phyloP scores from a whole-genome alignment of 352 stramenopile genomes.

The Phytopythium ostracodes region DNA sequence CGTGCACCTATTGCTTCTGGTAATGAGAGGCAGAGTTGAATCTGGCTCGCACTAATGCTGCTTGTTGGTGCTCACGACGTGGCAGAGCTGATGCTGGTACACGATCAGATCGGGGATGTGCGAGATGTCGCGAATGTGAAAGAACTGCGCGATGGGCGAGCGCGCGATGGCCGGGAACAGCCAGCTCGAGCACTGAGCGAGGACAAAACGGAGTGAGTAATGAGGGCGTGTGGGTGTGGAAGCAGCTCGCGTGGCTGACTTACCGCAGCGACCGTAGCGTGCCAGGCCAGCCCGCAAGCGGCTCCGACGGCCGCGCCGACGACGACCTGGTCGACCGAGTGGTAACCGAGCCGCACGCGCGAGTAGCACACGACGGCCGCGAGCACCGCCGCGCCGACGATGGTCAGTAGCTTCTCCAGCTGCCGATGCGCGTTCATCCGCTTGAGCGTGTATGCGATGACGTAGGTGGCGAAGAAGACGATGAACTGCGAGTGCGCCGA shows the following conservation, averaged over 20 bases:
- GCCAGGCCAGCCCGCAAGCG: slow-evolving; percentile 45
- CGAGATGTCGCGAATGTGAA: slow-evolving; percentile 72
- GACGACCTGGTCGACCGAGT: slow-evolving; percentile 67
- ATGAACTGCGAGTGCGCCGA: slow-evolving; percentile 83
- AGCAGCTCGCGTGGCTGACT: not conserved
- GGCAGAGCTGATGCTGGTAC: slow-evolving; percentile 63
- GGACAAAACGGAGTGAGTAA: slow-evolving; percentile 4
- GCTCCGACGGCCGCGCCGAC: slow-evolving; percentile 49
- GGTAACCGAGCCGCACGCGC: slow-evolving; percentile 74
- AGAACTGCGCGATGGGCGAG: slow-evolving; percentile 41
- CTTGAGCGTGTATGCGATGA: slow-evolving; percentile 63
- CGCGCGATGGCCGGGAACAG: slow-evolving; percentile 58
- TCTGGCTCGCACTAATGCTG: not conserved
- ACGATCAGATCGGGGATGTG: slow-evolving; percentile 76
- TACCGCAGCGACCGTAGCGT: slow-evolving; percentile 33
- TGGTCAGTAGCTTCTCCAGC: slow-evolving; percentile 62
- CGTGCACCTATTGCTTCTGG: not conserved
- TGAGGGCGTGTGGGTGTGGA: not conserved
- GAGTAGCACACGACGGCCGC: slow-evolving; percentile 63
- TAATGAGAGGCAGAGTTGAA: not conserved
- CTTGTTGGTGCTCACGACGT: slow-evolving; percentile 11
- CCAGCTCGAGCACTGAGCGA: slow-evolving; percentile 33
- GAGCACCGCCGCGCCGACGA: slow-evolving; percentile 38
- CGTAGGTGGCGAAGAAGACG: slow-evolving; percentile 71
- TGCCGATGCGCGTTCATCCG: slow-evolving; percentile 41